Conservation (phyloP, 2,329 filamentous ascomycete species). For the Epichloe gansuensis region DNA sequence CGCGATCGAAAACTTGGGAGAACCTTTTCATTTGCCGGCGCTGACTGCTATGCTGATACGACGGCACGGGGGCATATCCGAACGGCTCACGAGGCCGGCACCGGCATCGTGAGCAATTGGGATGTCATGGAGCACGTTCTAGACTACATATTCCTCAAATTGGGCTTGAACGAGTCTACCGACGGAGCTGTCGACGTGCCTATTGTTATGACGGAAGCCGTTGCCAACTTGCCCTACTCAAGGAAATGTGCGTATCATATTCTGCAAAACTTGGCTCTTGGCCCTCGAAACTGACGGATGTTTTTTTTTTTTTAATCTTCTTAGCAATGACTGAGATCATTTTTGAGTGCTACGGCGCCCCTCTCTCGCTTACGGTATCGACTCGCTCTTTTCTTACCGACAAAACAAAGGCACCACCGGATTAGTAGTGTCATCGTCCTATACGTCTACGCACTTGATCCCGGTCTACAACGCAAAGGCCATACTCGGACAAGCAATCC, state of each 20-base stretch:
- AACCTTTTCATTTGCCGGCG: slow-evolving; percentile 84
- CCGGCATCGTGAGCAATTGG: slow-evolving; percentile 91
- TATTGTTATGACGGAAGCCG: slow-evolving; percentile 88
- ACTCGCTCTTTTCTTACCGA: slow-evolving; percentile 89
- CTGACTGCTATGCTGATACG: slow-evolving; percentile 89
- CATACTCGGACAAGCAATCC: slow-evolving; percentile 70
- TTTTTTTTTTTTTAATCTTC: not conserved
- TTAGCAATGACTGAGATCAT: slow-evolving; percentile 93
- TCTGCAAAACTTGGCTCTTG: not conserved
- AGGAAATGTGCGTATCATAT: slow-evolving; percentile 56
- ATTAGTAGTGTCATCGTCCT: slow-evolving; percentile 80
- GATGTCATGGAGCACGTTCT: slow-evolving; percentile 92
- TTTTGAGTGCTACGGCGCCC: slow-evolving; percentile 89
- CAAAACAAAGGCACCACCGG: slow-evolving; percentile 84
- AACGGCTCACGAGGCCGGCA: slow-evolving; percentile 81
- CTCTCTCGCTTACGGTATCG: slow-evolving; percentile 85
- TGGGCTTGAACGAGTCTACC: slow-evolving; percentile 62
- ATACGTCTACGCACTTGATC: slow-evolving; percentile 90
- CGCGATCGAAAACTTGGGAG: slow-evolving; percentile 87
- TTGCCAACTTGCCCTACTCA: slow-evolving; percentile 83
- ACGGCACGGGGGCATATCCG: slow-evolving; percentile 84
- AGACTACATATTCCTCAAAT: slow-evolving; percentile 88
- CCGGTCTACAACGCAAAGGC: slow-evolving; percentile 82
- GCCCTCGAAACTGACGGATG: slow-evolving; percentile 10
- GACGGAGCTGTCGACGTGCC: slow-evolving; percentile 71